Evolutionary conservation across 1,284 basidiomycete genomes (phyloP).

Genomic region (Xerocomus amazonicus): DNA sequence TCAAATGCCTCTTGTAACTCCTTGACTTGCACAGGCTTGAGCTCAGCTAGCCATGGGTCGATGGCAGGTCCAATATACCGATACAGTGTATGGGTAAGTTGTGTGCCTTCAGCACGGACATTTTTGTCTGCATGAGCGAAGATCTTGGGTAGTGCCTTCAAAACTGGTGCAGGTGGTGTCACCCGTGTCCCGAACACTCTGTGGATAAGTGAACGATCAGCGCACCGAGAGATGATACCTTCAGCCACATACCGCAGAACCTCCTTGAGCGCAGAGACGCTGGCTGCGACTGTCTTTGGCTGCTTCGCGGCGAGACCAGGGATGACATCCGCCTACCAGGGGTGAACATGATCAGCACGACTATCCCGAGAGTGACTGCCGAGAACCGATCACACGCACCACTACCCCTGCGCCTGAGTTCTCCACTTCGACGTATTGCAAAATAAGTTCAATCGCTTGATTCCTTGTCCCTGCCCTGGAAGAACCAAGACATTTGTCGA

Average conservation of each 20-base stretch:
- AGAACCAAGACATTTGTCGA: constrained; percentile 96
- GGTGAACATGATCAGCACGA: constrained; percentile 26
- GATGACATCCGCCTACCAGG: constrained; percentile 72
- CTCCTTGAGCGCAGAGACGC: constrained; percentile 79
- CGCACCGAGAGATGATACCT: constrained; percentile 1
- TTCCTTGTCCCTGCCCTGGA: constrained; percentile 88
- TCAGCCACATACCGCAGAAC: constrained; percentile 45
- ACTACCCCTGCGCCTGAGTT: constrained; percentile 86
- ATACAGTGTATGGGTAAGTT: constrained; percentile 78
- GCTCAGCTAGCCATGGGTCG: constrained; percentile 82
- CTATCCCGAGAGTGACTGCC: constrained; percentile 14
- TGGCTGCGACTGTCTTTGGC: constrained; percentile 89
- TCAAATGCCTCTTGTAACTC: constrained; percentile 93
- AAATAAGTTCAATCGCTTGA: constrained; percentile 81
- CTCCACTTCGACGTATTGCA: constrained; percentile 94
- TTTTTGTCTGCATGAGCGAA: constrained; percentile 96
- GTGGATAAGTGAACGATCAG: constrained; percentile 4
- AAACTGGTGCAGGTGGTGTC: constrained; percentile 72
- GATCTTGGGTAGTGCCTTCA: constrained; percentile 89
- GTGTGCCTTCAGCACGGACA: constrained; percentile 89
- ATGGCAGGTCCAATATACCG: constrained; percentile 88
- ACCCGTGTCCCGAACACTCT: constrained; percentile 84
- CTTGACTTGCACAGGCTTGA: constrained; percentile 98
- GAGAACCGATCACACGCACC: constrained; percentile 53
- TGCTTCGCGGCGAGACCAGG: constrained; percentile 88